Evolutionary conservation across 768 basidiomycete genomes (phyloP).

Genomic region (Tephrocybe sp.): DNA sequence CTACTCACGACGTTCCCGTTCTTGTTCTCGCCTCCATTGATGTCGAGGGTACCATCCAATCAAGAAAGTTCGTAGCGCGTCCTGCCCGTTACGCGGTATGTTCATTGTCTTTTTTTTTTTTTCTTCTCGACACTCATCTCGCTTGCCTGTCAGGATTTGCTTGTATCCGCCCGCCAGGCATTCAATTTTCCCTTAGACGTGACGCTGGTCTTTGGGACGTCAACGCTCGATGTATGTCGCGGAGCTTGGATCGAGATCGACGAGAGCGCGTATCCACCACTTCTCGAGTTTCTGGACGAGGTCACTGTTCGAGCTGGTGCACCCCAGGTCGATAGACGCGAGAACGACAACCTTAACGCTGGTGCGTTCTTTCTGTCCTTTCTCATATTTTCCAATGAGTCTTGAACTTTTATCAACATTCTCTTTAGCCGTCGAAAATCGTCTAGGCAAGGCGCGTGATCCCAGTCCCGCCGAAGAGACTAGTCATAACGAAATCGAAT

Average conservation of each 20-base stretch:
- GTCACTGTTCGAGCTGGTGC: no score
- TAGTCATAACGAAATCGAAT: neutral
- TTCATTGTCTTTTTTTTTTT: no score
- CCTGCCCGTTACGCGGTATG: conserved; percentile 24
- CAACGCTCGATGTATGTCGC: conserved; percentile 28
- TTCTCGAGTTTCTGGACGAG: conserved; percentile 28
- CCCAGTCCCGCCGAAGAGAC: neutral
- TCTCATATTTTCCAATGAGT: no score
- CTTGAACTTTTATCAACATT: no score
- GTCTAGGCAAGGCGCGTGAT: neutral
- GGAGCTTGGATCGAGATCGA: conserved; percentile 28
- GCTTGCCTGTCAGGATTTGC: conserved; percentile 30
- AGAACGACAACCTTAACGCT: no score
- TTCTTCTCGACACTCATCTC: no score
- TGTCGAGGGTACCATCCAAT: conserved; percentile 1
- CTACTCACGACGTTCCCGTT: conserved; percentile 23
- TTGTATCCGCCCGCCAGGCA: conserved; percentile 12
- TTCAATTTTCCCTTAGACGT: conserved; percentile 17
- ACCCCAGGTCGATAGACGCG: no score
- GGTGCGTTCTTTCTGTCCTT: no score
- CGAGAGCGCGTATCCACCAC: conserved; percentile 27
- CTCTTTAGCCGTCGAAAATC: neutral
- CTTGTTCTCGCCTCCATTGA: conserved; percentile 22
- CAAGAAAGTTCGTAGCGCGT: conserved; percentile 25
- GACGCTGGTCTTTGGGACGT: conserved; percentile 21